A percentile compares a stretch with the other conserved stretches of the same genome.
Evolutionary conservation across 169 alveolate species (phyloP).

Genomic region (Plasmodium chabaudi): DNA sequence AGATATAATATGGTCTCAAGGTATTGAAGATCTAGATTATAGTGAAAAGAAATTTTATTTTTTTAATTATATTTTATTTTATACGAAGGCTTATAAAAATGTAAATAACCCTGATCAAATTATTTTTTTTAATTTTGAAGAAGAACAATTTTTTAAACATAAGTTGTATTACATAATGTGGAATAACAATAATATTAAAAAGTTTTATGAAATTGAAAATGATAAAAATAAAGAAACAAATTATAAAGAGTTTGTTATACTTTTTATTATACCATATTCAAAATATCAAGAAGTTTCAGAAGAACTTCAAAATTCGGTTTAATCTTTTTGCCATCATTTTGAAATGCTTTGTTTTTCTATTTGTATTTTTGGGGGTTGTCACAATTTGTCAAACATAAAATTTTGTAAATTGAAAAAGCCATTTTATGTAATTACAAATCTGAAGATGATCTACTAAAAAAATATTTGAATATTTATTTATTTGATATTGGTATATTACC

Average conservation of each 20-base stretch:
- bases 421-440: too few species aligned
- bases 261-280: conserved; percentile 31
- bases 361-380: too few species aligned
- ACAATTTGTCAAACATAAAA: too few species aligned
- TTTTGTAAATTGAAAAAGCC: too few species aligned
- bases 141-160: conserved; percentile 52
- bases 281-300: too few species aligned
- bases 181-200: conserved; percentile 54
- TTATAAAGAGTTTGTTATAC: conserved; percentile 30
- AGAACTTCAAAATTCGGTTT: too few species aligned
- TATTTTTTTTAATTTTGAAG: conserved; percentile 58
- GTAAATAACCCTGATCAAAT: conserved; percentile 7
- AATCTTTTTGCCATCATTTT: too few species aligned
- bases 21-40: conserved; percentile 32
- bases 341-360: too few species aligned
- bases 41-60: conserved; percentile 55
- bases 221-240: conserved; percentile 20
- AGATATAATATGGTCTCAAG: conserved; percentile 58
- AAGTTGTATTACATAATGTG: conserved; percentile 30
- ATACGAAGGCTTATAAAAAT: conserved; percentile 54
- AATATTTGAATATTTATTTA: too few species aligned
- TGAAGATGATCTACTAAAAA: too few species aligned
- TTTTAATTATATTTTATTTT: conserved; percentile 43
- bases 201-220: conserved; percentile 36
- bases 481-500: too few species aligned